phyloP scores from a whole-genome alignment of 164 flowering plant species.

The Taxillus chinensis region DNA sequence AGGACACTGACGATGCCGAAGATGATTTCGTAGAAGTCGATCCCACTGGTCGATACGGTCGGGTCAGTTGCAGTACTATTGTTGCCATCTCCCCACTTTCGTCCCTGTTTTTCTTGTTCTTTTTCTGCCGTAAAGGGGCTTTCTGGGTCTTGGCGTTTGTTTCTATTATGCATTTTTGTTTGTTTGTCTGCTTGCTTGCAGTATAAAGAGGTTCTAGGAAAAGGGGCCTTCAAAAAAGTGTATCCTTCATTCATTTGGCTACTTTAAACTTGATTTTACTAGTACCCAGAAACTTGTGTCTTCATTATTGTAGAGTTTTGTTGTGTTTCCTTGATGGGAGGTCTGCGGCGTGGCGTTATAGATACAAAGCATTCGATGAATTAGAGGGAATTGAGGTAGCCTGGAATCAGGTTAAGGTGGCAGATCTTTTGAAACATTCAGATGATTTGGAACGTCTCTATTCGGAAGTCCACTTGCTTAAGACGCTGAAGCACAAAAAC shows the following conservation, averaged over 20 bases:
- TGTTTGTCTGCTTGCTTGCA: slow-evolving; percentile 25
- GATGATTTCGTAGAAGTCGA: slow-evolving; percentile 74
- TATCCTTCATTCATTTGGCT: slow-evolving; percentile 41
- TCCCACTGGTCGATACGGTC: slow-evolving; percentile 83
- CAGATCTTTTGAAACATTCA: slow-evolving; percentile 57
- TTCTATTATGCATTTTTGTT: background rate
- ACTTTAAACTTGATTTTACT: background rate
- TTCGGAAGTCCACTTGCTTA: slow-evolving; percentile 91
- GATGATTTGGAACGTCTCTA: slow-evolving; percentile 81
- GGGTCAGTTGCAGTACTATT: slow-evolving; percentile 35
- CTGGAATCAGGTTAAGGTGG: slow-evolving; percentile 92
- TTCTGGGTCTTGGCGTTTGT: background rate
- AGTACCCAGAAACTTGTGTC: too few relatives aligned
- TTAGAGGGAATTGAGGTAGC: slow-evolving; percentile 97
- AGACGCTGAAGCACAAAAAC: slow-evolving; percentile 92
- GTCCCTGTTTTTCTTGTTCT: slow-evolving; percentile 1
- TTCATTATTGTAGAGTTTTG: background rate
- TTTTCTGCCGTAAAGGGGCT: background rate
- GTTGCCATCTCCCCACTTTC: background rate
- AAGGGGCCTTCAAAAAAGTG: slow-evolving; percentile 98
- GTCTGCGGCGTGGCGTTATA: slow-evolving; percentile 14
- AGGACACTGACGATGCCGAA: slow-evolving; percentile 51
- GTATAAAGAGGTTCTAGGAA: slow-evolving; percentile 88
- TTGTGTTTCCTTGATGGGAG: slow-evolving; percentile 27
- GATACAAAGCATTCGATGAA: slow-evolving; percentile 94